Conservation (phyloP, 179 eudicot species). For the Beta macrorhiza region DNA sequence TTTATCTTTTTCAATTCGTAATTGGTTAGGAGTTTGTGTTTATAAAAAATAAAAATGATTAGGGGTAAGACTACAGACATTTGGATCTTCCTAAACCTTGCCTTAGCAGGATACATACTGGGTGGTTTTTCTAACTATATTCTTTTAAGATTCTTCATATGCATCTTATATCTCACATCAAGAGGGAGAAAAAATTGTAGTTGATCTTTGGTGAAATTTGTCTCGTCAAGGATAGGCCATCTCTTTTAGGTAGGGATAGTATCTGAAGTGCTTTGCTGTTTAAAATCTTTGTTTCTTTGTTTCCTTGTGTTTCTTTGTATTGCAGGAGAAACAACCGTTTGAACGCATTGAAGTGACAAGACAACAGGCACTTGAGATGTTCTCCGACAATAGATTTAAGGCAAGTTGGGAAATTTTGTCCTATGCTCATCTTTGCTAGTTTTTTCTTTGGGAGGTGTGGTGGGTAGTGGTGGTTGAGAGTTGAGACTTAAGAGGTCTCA, state of each 20-base stretch:
- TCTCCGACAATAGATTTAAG: constrained; percentile 90
- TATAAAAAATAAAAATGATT: too few species aligned
- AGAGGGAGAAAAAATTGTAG: neutral
- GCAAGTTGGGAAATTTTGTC: constrained; percentile 27
- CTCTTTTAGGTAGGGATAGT: neutral
- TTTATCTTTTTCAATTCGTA: too few species aligned
- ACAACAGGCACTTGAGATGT: constrained; percentile 84
- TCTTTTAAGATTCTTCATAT: neutral
- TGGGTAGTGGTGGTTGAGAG: neutral
- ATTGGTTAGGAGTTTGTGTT: too few species aligned
- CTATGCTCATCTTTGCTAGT: neutral
- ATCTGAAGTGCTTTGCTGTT: neutral
- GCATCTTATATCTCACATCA: neutral
- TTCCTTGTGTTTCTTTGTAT: neutral
- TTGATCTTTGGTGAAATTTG: neutral
- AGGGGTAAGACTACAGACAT: neutral
- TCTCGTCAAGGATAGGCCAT: neutral
- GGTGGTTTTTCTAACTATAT: neutral
- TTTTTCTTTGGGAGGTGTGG: neutral
- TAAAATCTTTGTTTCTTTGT: neutral
- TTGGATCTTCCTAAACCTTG: neutral
- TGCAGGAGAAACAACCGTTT: constrained; percentile 89
- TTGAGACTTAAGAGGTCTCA: neutral
- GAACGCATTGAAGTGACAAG: constrained; percentile 94
- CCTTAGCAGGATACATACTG: too few species aligned